phyloP scores from a whole-genome alignment of 2,329 filamentous ascomycete species.

The Pseudocercospora fijiensis region DNA sequence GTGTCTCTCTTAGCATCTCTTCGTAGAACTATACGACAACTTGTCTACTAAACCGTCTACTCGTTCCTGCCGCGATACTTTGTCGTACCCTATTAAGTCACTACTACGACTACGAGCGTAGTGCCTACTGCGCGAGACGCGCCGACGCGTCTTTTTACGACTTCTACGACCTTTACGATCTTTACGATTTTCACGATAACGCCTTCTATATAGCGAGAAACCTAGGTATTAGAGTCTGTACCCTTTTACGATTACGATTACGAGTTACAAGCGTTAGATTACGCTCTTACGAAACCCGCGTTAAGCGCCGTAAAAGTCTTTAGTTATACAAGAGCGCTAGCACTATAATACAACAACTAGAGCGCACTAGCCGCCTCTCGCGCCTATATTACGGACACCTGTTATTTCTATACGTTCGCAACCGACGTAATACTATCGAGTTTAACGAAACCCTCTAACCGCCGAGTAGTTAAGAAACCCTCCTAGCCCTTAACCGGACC shows the following conservation, averaged over 20 bases:
- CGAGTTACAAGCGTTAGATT: not conserved
- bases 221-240: not conserved
- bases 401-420: not conserved
- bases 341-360: not conserved
- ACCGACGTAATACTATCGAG: not conserved
- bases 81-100: not conserved
- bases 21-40: not conserved
- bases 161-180: not conserved
- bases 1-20: not conserved
- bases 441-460: not conserved
- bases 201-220: not conserved
- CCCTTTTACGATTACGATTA: not conserved
- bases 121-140: not conserved
- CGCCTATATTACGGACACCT: not conserved
- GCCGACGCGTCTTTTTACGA: not conserved
- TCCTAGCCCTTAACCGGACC: too few species aligned
- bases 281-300: too few species aligned
- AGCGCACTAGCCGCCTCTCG: not conserved
- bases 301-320: not conserved
- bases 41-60: too few species aligned
- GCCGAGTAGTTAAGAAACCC: too few species aligned
- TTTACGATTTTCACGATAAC: not conserved
- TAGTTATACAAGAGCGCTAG: not conserved
- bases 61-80: not conserved
- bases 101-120: not conserved